A percentile compares a stretch with the other conserved stretches of the same genome.
Conservation (phyloP, 805 yeast genomes). For the Saccharomyces eubayanus region DNA sequence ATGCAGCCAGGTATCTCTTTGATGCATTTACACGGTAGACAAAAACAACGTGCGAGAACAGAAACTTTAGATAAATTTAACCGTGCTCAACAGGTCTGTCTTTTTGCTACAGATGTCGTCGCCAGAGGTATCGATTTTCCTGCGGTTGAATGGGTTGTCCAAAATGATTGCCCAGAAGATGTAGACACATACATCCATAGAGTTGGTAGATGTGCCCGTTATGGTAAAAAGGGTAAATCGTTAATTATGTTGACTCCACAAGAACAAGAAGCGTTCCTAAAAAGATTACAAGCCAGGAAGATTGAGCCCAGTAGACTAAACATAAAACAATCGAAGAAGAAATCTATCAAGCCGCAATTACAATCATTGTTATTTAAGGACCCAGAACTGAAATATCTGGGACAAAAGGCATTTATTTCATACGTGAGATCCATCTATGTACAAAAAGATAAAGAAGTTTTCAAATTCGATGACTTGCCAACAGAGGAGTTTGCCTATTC, state of each 20-base stretch:
- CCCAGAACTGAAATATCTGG: constrained; percentile 85
- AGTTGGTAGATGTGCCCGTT: constrained; percentile 85
- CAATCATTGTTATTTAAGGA: constrained; percentile 87
- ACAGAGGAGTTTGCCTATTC: constrained; percentile 79
- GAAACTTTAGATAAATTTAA: constrained; percentile 76
- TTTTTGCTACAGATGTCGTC: constrained; percentile 84
- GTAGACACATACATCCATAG: constrained; percentile 82
- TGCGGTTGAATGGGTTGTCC: constrained; percentile 90
- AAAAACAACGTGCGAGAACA: constrained; percentile 79
- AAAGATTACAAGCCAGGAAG: constrained; percentile 49
- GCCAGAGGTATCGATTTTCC: constrained; percentile 92
- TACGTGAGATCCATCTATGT: constrained; percentile 77
- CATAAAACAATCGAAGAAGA: constrained; percentile 63
- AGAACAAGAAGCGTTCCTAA: constrained; percentile 72
- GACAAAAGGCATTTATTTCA: constrained; percentile 91
- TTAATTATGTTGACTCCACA: constrained; percentile 73
- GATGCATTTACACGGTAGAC: constrained; percentile 80
- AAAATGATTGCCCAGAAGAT: constrained; percentile 87
- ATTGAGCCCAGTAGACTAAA: constrained; percentile 67
- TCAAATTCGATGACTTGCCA: constrained; percentile 68
- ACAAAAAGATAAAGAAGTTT: constrained; percentile 81
- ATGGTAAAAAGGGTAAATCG: constrained; percentile 77
- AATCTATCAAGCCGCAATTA: constrained; percentile 69
- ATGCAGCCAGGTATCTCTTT: constrained; percentile 88
- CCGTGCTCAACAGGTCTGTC: constrained; percentile 68